Evolutionary conservation across 306 rosid genomes (phyloP).

Genomic region (Lathyrus aphaca): DNA sequence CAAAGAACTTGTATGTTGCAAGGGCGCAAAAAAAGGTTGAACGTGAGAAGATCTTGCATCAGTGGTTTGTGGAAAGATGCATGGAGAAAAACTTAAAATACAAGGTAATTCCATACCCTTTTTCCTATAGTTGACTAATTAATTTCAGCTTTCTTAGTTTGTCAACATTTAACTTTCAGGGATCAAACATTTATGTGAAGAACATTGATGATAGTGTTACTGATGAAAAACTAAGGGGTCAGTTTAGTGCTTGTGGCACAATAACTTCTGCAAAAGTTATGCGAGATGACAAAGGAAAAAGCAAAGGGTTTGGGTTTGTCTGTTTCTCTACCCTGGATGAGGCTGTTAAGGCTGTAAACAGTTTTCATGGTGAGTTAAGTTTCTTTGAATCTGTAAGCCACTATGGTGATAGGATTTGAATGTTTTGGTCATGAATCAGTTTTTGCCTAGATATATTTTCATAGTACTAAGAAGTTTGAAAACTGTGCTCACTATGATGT

Average conservation of each 20-base stretch:
- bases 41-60: conserved; percentile 67
- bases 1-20: conserved; percentile 76
- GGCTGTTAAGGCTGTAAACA: conserved; percentile 75
- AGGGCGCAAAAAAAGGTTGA: conserved; percentile 87
- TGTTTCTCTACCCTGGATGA: conserved; percentile 81
- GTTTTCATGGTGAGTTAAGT: conserved; percentile 59
- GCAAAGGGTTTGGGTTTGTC: conserved; percentile 90
- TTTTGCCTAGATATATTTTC: conserved; percentile 11
- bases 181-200: conserved; percentile 81
- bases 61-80: conserved; percentile 70
- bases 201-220: conserved; percentile 70
- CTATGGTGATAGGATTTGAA: conserved; percentile 7
- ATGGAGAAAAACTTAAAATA: conserved; percentile 63
- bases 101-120: conserved; percentile 50
- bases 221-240: conserved; percentile 63
- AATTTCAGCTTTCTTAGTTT: conserved; percentile 32
- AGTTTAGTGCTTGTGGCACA: conserved; percentile 70
- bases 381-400: background rate
- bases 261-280: conserved; percentile 81
- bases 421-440: background rate
- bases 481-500: background rate
- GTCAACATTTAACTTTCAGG: conserved; percentile 49
- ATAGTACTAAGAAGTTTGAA: too few species aligned
- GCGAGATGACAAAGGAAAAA: conserved; percentile 74
- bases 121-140: conserved; percentile 13